Base-by-base conservation (phyloP, 2,329 filamentous ascomycete genomes). In the Teratosphaeria epicoccoides region DNA sequence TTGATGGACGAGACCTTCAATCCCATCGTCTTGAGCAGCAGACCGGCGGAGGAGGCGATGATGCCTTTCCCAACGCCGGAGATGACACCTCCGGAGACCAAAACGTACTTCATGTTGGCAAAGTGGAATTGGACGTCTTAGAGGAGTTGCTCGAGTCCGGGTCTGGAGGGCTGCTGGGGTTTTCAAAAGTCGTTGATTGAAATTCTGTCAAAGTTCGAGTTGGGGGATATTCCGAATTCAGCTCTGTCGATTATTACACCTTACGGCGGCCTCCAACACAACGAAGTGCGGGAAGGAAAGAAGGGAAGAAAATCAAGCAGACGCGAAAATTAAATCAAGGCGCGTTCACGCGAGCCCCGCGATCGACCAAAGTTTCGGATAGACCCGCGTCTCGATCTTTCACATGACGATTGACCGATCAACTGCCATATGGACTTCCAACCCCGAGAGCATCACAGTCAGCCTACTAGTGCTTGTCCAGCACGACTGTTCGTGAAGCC, bases 21-120 rank as follows among this genome's bases (percentile, higher is more conserved):
- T 46, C 87, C 88, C 58, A 83, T 74, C 10, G 86, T 88, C 76
- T 93, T 91, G 61, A 93, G 80, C 58, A 93, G 74, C 59, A 88
- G 74, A 47, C 85, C 85, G 37, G 84, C 83, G 52, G 80, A 84
- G 62, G 83, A 85, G 69, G 84, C 83, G 81, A 52, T 59, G 47
- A 52, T 55, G 52, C 53, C 55, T 28, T 55, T 55, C 4, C 50
- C 50, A 63, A 80, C 76, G 55, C 78, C 78, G 59, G 75, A 78
- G 61, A 81, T 81, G 55, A 78, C 76, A 67, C 84, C 85, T 77
- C 85, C 85, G 61, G 84, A 87, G 60, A 88, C 84, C 60, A 88
- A 76, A 70, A 89, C 83, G 76, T 88, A 88, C 75, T 88, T 87
- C 85, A 88, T 89, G 65, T 73, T 81, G 67, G 62, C n/a, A 26